Percentiles rank a stretch among this genome's conserved stretches.
These are phyloP conservation scores for Saposhnikovia divaricata DNA, from an alignment of 129 eudicot species.

Conservation along the genomic window DNA sequence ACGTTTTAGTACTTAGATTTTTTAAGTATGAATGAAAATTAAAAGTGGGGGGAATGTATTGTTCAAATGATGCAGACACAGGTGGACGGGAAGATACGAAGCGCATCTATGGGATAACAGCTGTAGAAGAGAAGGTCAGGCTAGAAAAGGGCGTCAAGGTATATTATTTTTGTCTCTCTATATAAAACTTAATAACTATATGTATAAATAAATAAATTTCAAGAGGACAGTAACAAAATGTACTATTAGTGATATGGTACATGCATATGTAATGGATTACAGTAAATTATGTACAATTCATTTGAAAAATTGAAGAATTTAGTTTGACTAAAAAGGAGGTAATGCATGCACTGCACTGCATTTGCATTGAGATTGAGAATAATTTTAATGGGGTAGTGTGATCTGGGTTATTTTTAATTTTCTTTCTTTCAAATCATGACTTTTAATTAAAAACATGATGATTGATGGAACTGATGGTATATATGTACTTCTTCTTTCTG, in stretches of 20 bases:
- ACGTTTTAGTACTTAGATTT: too few species aligned
- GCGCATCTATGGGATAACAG: conserved; percentile 99
- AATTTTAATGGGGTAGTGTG: conserved; percentile 3
- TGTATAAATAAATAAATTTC: too few species aligned
- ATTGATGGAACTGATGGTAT: conserved; percentile 65
- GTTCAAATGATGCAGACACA: conserved; percentile 44
- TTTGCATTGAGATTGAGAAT: conserved; percentile 14
- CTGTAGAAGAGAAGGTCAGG: conserved; percentile 99
- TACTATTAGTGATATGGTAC: neutral
- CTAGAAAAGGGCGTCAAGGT: conserved; percentile 99
- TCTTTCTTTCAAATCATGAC: conserved; percentile 26
- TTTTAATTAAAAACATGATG: conserved; percentile 22
- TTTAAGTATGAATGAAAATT: neutral
- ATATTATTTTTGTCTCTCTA: conserved; percentile 6
- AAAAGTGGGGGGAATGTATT: neutral
- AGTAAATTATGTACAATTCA: neutral
- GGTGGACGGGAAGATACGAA: conserved; percentile 99
- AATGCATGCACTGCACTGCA: neutral
- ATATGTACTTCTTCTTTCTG: conserved; percentile 33
- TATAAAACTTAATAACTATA: neutral
- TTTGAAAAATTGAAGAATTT: neutral
- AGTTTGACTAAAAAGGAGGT: conserved; percentile 7
- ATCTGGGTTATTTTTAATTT: conserved; percentile 13
- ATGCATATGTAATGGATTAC: neutral
- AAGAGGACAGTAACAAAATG: neutral